phyloP scores from a whole-genome alignment of 352 stramenopile genomes.

The Globisporangium nodosum region DNA sequence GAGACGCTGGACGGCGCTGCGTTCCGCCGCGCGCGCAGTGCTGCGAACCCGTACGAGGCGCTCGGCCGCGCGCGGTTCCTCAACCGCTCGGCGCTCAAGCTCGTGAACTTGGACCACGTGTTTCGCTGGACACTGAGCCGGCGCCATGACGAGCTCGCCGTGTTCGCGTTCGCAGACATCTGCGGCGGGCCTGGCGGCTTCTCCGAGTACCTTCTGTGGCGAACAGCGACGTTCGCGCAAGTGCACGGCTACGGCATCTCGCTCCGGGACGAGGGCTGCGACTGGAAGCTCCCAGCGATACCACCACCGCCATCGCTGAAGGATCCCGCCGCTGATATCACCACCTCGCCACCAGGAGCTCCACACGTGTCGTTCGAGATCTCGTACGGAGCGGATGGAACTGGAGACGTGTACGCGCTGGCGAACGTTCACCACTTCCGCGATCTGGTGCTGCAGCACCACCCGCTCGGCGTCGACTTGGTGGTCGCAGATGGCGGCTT shows the following conservation, averaged over 20 bases:
- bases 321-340: slow-evolving; percentile 12
- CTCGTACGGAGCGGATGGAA: slow-evolving; percentile 65
- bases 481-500: slow-evolving; percentile 74
- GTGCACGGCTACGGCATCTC: slow-evolving; percentile 61
- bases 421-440: slow-evolving; percentile 56
- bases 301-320: background rate
- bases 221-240: background rate
- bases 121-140: slow-evolving; percentile 37
- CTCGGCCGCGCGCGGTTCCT: slow-evolving; percentile 61
- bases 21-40: slow-evolving; percentile 37
- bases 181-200: slow-evolving; percentile 78
- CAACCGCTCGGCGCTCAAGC: slow-evolving; percentile 80
- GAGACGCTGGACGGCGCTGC: slow-evolving; percentile 19
- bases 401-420: slow-evolving; percentile 56
- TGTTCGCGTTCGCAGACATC: slow-evolving; percentile 66
- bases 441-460: slow-evolving; percentile 20
- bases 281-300: slow-evolving; percentile 24
- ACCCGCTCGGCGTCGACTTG: slow-evolving; percentile 42
- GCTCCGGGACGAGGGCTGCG: slow-evolving; percentile 41
- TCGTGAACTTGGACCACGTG: slow-evolving; percentile 66
- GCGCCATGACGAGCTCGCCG: background rate
- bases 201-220: slow-evolving; percentile 76
- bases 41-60: slow-evolving; percentile 50
- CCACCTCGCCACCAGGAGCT: background rate
- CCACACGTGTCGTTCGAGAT: slow-evolving; percentile 25